Evolutionary conservation across 2,329 filamentous ascomycete species (phyloP).

Genomic region (Saccharata proteae): DNA sequence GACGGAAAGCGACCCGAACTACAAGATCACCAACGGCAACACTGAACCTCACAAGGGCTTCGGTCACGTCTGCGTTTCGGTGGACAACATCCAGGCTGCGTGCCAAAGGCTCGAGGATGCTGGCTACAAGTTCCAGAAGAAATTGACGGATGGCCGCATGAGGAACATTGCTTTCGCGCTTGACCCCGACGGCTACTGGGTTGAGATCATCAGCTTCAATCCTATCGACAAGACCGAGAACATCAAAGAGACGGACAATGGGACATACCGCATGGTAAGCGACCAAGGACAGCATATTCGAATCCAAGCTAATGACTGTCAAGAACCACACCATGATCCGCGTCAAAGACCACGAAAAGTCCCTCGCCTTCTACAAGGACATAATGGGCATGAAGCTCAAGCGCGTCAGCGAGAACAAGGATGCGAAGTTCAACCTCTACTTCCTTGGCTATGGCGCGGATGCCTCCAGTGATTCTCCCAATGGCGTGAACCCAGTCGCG

Average conservation of each 20-base stretch:
- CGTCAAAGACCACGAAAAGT: constrained; percentile 53
- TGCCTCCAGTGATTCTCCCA: constrained; percentile 39
- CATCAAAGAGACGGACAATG: constrained; percentile 58
- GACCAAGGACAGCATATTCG: constrained; percentile 16
- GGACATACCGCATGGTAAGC: constrained; percentile 56
- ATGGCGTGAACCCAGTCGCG: constrained; percentile 46
- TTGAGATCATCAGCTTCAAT: constrained; percentile 69
- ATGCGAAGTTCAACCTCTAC: constrained; percentile 75
- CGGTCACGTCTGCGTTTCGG: constrained; percentile 69
- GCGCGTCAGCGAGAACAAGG: constrained; percentile 57
- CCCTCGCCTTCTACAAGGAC: constrained; percentile 49
- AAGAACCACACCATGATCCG: constrained; percentile 91
- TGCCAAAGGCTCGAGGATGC: constrained; percentile 83
- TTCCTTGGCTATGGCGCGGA: constrained; percentile 65
- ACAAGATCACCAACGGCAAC: constrained; percentile 79
- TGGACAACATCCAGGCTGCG: constrained; percentile 64
- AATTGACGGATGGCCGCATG: constrained; percentile 61
- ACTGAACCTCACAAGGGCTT: constrained; percentile 72
- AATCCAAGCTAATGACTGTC: constrained; percentile 9
- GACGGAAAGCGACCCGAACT: constrained; percentile 73
- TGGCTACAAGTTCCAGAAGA: constrained; percentile 92
- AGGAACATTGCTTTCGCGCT: constrained; percentile 74
- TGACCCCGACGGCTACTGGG: constrained; percentile 64
- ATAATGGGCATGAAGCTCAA: constrained; percentile 78
- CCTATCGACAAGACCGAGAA: constrained; percentile 58